These are phyloP conservation scores for Ambrosiella xylebori DNA, from an alignment of 2,329 filamentous ascomycete species.

Conservation along the genomic window DNA sequence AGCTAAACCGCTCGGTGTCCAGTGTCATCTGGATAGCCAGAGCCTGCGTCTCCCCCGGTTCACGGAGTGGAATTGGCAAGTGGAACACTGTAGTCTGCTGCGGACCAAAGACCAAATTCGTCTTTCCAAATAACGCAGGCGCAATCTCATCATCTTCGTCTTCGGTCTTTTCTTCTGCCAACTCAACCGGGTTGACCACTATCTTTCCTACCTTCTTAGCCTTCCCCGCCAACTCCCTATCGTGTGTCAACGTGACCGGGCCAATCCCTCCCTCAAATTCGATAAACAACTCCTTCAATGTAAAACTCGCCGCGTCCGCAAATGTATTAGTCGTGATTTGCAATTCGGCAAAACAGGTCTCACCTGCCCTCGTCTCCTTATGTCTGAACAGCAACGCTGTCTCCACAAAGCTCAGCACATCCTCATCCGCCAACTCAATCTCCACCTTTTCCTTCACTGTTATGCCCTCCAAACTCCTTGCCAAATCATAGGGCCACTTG, in stretches of 20 bases:
- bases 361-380: slow-evolving; percentile 43
- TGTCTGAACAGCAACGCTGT: slow-evolving; percentile 40
- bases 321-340: slow-evolving; percentile 39
- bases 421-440: slow-evolving; percentile 33
- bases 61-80: slow-evolving; percentile 56
- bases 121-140: slow-evolving; percentile 14
- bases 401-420: slow-evolving; percentile 35
- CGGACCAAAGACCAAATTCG: slow-evolving; percentile 23
- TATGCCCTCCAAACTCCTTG: slow-evolving; percentile 36
- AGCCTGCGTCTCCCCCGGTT: slow-evolving; percentile 61
- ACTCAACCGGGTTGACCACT: slow-evolving; percentile 16
- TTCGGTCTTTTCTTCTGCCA: slow-evolving; percentile 21
- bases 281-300: slow-evolving; percentile 33
- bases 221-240: slow-evolving; percentile 13
- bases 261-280: slow-evolving; percentile 41
- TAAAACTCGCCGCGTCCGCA: slow-evolving; percentile 31
- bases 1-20: slow-evolving; percentile 45
- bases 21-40: slow-evolving; percentile 45
- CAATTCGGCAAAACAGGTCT: slow-evolving; percentile 40
- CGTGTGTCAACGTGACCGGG: slow-evolving; percentile 34
- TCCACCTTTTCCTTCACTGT: slow-evolving; percentile 27
- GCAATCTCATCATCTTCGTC: slow-evolving; percentile 16
- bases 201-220: slow-evolving; percentile 15
- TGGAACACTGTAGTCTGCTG: slow-evolving; percentile 54
- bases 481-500: slow-evolving; percentile 45